Base-by-base conservation (phyloP, 2,329 filamentous ascomycete species). In the Ceratocystis alfenasii region DNA sequence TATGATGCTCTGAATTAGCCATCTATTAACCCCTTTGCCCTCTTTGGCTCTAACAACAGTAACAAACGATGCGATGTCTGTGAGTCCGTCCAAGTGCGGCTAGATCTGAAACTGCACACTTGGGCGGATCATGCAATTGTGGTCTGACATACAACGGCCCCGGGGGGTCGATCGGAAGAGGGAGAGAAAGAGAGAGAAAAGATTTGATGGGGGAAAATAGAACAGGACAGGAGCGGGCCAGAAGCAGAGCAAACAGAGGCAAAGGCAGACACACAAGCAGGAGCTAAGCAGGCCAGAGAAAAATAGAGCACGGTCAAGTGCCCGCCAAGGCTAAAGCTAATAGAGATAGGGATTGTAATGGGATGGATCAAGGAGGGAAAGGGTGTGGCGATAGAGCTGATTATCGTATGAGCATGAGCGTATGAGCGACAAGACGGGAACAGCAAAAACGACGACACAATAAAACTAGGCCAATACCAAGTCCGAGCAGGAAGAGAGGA, bases 51-150 rank as follows among this genome's bases (percentile, higher is more conserved):
- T 28, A 30, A 10, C 46, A 25, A 62, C 44, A 25, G 61, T 4
- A 62, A 15, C 36, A 41, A 41, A 41, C 36, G 36, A 22, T 45
- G 41, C 44, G 25, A 59, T 59, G 8, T 28, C 55, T 48, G 22
- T 22, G 60, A 62, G 36, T 46, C 60, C 57, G 22, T 30, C 44
- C 50, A 41, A 53, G 12, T 53, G 48, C 62, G n/a, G 46, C 62
- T 44, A 64, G 46, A 12, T 41, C 62, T 50, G 53, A 60, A 60
- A 62, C 61, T 53, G 57, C 48, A 61, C 30, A 62, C 61, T 41
- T 55, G 57, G 57, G 41, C 28, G 53, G 46, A 66, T 66, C 64
- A 68, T 68, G 66, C 66, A 68, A 68, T 68, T 63, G 48, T 68
- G 66, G 66, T 28, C 66, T 68, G 66, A 68, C 66, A 68, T 68